phyloP scores from a whole-genome alignment of 768 basidiomycete species.

The Strobilomyces dryophilus region DNA sequence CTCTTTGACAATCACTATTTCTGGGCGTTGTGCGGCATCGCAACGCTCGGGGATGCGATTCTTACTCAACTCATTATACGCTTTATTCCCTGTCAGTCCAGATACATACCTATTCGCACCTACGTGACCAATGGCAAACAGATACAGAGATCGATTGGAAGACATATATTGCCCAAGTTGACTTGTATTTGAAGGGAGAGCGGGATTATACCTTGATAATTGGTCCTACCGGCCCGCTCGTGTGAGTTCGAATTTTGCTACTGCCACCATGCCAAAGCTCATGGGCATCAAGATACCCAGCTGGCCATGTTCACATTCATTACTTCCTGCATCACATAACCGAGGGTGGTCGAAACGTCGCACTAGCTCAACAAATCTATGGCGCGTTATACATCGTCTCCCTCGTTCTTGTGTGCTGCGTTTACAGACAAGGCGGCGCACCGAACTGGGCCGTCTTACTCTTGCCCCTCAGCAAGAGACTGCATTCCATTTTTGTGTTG shows the following conservation, averaged over 20 bases:
- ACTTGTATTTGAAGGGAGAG: conserved; percentile 75
- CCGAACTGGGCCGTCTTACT: conserved; percentile 73
- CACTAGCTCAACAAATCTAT: conserved; percentile 74
- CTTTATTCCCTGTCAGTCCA: conserved; percentile 73
- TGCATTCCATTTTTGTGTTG: conserved; percentile 90
- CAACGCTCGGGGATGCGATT: conserved; percentile 69
- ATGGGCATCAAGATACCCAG: conserved; percentile 71
- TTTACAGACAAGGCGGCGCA: conserved; percentile 60
- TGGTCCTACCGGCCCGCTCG: conserved; percentile 90
- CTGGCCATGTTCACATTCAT: conserved; percentile 87
- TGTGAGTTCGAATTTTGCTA: conserved; percentile 47
- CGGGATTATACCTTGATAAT: conserved; percentile 75
- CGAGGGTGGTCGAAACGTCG: conserved; percentile 53
- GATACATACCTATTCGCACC: conserved; percentile 4
- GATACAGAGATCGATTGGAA: conserved; percentile 99
- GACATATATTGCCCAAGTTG: conserved; percentile 90
- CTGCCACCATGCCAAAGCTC: neutral
- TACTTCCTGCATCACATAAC: conserved; percentile 63
- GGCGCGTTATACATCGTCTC: conserved; percentile 66
- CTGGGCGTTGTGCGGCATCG: conserved; percentile 58
- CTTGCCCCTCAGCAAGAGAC: conserved; percentile 83
- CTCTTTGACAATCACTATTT: conserved; percentile 59
- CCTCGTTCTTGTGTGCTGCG: conserved; percentile 57
- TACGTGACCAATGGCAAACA: conserved; percentile 33
- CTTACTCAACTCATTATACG: conserved; percentile 79